Conservation (phyloP, 305 asterid genomes). For the Stenogyne calaminthoides region DNA sequence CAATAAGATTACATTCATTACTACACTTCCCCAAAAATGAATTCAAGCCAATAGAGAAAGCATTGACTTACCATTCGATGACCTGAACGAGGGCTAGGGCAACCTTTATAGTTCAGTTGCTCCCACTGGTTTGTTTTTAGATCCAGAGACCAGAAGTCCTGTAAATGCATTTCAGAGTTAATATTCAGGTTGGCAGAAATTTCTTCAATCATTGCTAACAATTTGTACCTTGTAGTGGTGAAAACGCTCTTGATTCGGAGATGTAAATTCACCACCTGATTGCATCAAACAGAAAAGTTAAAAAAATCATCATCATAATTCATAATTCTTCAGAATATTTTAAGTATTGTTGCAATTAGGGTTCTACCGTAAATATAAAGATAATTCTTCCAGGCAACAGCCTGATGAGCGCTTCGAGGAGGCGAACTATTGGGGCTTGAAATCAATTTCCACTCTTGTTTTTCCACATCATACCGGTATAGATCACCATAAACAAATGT, state of each 20-base stretch:
- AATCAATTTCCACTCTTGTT: constrained; percentile 86
- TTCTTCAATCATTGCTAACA: constrained; percentile 13
- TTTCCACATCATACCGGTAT: constrained; percentile 84
- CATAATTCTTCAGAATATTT: constrained; percentile 7
- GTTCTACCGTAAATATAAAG: constrained; percentile 78
- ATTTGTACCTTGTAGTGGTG: constrained; percentile 95
- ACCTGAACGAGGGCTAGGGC: constrained; percentile 99
- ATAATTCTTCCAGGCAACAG: constrained; percentile 95
- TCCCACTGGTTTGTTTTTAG: constrained; percentile 98
- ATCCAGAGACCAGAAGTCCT: constrained; percentile 97
- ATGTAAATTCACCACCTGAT: constrained; percentile 97
- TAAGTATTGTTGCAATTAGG: constrained; percentile 7
- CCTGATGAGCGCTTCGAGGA: constrained; percentile 97
- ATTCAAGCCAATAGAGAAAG: constrained; percentile 23
- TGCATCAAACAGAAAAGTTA: constrained; percentile 27
- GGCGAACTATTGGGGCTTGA: constrained; percentile 99
- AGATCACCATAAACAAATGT: constrained; percentile 98
- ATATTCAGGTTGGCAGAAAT: constrained; percentile 13
- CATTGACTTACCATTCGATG: constrained; percentile 81
- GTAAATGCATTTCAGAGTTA: constrained; percentile 34
- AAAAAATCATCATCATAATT: background rate
- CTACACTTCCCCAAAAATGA: background rate
- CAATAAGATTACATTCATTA: constrained; percentile 9
- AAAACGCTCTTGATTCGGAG: constrained; percentile 99
- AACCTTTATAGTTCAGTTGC: constrained; percentile 93